Evolutionary conservation across 306 rosid genomes (phyloP), one percentile per base, ranked within the genome.

Genomic region (Macrotyloma uniflorum): DNA sequence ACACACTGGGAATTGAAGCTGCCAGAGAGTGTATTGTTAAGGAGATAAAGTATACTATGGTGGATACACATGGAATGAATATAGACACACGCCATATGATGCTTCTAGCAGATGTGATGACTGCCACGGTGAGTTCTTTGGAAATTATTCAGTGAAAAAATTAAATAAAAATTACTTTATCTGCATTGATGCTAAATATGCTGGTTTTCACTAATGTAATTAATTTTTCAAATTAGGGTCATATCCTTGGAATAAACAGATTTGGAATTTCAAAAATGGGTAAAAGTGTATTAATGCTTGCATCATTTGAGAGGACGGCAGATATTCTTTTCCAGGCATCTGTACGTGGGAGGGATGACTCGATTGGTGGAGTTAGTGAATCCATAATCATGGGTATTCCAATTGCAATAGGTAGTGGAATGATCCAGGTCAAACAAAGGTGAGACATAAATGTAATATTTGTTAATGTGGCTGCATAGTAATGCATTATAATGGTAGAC

Each of bases 81-180:
- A 92, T 94, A 78, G 98, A 94, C 67, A 79, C 77, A 69, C 97
- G 98, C 47, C 98, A 94, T 83, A 92, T 94, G 93, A 92, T 89
- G 94, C 97, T 94, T 84, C 87, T 94, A 61, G 97, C 97, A 26
- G 98, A 94, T 86, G 82, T 94, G 77, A 94, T 94, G 98, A 94
- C 98, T 10, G 79, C 74, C 76, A 82, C 89, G 87, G 98, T 90
- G 67, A 90, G 97, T 80, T 84, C 49, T 72, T 78, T 75, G 70
- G 74, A 78, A 80, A 46, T 75, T 76, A 42, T 24, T 32, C 15
- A 14, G 74, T 68, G 20, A 70, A 70, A 76, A 20, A 11, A 42
- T 33, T 8, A 6, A 53, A 68, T 4, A 10, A 57, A 32, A 49
- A 11, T 12, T 50, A 62, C 66, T 64, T n/a, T 18, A 35, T 46